Base-by-base conservation (phyloP, 257 asterid species). In the Osmanthus fragrans region DNA sequence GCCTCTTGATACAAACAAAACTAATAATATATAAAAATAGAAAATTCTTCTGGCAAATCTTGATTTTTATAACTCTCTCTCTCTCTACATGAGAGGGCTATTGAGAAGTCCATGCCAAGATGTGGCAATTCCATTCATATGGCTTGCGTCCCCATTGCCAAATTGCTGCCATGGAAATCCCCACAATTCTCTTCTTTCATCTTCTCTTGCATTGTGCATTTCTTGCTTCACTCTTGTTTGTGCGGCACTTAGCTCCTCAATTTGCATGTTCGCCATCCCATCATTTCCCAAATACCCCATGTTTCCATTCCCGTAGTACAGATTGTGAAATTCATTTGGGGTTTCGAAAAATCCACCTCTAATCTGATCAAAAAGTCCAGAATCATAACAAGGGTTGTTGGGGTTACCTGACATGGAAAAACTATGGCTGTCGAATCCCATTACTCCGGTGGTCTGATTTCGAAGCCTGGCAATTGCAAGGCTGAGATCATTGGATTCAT, bases 81-180 rank as follows among this genome's bases (percentile, higher is more conserved):
- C 34, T 32, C 9, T 29, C 58, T 88, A 94, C 93, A 91, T 85
- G 36, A 94, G 90, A 40, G 97, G 91, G 70, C 96, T 90, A 72
- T 94, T 92, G 33, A 92, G 78, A 66, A 94, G 97, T 42, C 49
- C 49, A 42, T 42, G 49, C 49, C 49, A 42, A 42, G 49, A 42
- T 23, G 90, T 58, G 7, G 89, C 92, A 68, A 88, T 83, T 58
- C 90, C 92, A 76, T 84, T 88, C 92, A 81, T 78, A 40, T 88
- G 74, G 73, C 73, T 81, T 58, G 79, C 83, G 25, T 80, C 88
- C 23, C 80, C 76, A 23, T 45, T 84, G 11, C 80, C 88, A 67
- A 23, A 47, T 63, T 73, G 89, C 99, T 73, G 89, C 99, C 96
- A 92, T 21, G 99, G 97, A 73, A 89, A 88, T 7, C 96, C 96